These are phyloP conservation scores for Neonectria sp. DNA, from an alignment of 2,329 filamentous ascomycete genomes.

Conservation along the genomic window DNA sequence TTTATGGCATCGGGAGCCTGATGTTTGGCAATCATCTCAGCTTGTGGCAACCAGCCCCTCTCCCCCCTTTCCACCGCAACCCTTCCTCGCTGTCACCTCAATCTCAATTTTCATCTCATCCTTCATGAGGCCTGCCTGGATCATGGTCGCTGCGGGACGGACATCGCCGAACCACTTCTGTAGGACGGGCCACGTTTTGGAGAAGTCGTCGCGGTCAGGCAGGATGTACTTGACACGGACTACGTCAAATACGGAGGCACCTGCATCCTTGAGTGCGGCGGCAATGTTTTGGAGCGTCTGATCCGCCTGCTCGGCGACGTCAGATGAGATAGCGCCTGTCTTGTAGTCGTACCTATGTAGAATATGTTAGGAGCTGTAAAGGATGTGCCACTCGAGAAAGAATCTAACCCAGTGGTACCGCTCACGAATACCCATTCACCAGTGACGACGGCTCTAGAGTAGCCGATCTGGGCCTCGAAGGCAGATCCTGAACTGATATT, in stretches of 20 bases:
- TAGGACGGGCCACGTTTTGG: conserved; percentile 65
- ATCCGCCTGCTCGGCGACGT: conserved; percentile 64
- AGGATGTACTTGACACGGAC: conserved; percentile 69
- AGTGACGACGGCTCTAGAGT: conserved; percentile 67
- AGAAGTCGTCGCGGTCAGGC: conserved; percentile 63
- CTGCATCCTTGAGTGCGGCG: conserved; percentile 61
- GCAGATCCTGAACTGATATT: conserved; percentile 65
- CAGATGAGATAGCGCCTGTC: conserved; percentile 60
- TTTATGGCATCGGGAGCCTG: background rate
- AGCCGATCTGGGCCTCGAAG: conserved; percentile 68
- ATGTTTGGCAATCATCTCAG: background rate
- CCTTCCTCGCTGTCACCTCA: conserved; percentile 58
- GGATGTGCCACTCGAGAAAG: background rate
- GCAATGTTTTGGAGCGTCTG: conserved; percentile 65
- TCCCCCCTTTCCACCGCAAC: conserved; percentile 32
- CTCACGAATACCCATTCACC: conserved; percentile 69
- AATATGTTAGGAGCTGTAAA: background rate
- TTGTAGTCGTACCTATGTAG: conserved; percentile 65
- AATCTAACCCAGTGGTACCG: conserved; percentile 66
- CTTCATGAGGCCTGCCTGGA: conserved; percentile 66
- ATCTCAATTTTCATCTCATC: conserved; percentile 64
- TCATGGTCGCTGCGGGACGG: conserved; percentile 69
- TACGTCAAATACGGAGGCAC: conserved; percentile 60
- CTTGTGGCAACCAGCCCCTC: background rate
- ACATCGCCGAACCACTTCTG: conserved; percentile 64